Percentiles rank a stretch among this genome's conserved stretches.
phyloP scores from a whole-genome alignment of 2,329 filamentous ascomycete species.

The Chaetothyriales sp. region DNA sequence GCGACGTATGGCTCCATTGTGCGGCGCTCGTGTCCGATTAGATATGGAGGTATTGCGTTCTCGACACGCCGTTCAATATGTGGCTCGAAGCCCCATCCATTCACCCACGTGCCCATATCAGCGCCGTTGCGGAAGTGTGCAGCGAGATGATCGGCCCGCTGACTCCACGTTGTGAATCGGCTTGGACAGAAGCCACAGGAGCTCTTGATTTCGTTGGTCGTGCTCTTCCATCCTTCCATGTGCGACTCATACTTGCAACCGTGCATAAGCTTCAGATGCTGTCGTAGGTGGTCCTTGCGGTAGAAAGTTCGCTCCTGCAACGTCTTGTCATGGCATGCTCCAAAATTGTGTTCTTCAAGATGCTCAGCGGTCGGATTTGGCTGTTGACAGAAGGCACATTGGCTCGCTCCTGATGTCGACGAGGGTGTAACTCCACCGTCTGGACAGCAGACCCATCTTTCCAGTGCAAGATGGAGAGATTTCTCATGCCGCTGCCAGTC shows the following conservation, averaged over 20 bases:
- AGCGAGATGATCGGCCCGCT: slow-evolving; percentile 27
- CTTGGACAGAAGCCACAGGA: slow-evolving; percentile 25
- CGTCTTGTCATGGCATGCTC: slow-evolving; percentile 46
- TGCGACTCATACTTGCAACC: slow-evolving; percentile 33
- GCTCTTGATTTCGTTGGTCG: slow-evolving; percentile 36
- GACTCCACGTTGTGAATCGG: slow-evolving; percentile 21
- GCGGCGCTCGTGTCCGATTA: slow-evolving; percentile 24
- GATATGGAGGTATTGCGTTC: slow-evolving; percentile 26
- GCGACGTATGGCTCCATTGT: slow-evolving; percentile 20
- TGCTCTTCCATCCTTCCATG: slow-evolving; percentile 44
- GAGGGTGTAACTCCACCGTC: slow-evolving; percentile 39
- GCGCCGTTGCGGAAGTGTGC: slow-evolving; percentile 27
- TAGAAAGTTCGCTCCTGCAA: slow-evolving; percentile 46
- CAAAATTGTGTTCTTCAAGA: slow-evolving; percentile 46
- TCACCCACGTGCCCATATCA: slow-evolving; percentile 27
- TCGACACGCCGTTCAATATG: slow-evolving; percentile 22
- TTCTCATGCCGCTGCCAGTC: slow-evolving; percentile 49
- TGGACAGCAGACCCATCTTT: slow-evolving; percentile 49
- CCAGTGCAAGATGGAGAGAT: slow-evolving; percentile 42
- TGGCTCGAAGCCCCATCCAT: slow-evolving; percentile 28
- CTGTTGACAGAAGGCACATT: slow-evolving; percentile 47
- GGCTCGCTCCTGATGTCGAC: slow-evolving; percentile 14
- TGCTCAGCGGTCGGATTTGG: slow-evolving; percentile 42
- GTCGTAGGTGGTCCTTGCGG: slow-evolving; percentile 44
- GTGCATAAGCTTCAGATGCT: slow-evolving; percentile 45